A percentile compares a stretch with the other conserved stretches of the same genome.
These are phyloP conservation scores for Ascoidea rubescens DNA, from an alignment of 805 yeast species.

Conservation along the genomic window DNA sequence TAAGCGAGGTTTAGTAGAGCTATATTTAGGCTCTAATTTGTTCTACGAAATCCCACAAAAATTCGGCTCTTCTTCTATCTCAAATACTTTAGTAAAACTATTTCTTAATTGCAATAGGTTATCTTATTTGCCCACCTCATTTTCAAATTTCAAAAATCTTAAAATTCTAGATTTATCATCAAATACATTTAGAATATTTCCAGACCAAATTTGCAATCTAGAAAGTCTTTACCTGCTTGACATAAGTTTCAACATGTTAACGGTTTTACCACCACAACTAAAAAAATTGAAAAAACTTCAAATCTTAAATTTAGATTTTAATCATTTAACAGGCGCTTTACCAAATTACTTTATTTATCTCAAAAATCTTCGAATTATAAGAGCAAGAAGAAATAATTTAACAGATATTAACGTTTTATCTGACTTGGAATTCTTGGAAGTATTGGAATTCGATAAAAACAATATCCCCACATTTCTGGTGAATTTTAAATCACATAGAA, in stretches of 20 bases:
- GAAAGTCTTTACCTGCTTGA: slow-evolving; percentile 51
- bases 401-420: slow-evolving; percentile 29
- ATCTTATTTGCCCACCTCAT: slow-evolving; percentile 42
- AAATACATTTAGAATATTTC: slow-evolving; percentile 48
- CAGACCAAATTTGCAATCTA: slow-evolving; percentile 50
- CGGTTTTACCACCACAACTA: slow-evolving; percentile 43
- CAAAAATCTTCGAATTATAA: slow-evolving; percentile 51
- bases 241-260: slow-evolving; percentile 64
- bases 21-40: slow-evolving; percentile 70
- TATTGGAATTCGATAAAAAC: slow-evolving; percentile 62
- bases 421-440: slow-evolving; percentile 40
- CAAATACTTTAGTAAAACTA: slow-evolving; percentile 39
- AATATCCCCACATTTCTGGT: slow-evolving; percentile 53
- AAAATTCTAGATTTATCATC: slow-evolving; percentile 62
- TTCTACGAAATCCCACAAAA: slow-evolving; percentile 46
- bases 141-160: slow-evolving; percentile 38
- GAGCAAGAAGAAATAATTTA: slow-evolving; percentile 56
- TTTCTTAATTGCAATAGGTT: slow-evolving; percentile 66
- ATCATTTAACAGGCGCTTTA: slow-evolving; percentile 25
- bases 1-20: slow-evolving; percentile 36
- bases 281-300: slow-evolving; percentile 47
- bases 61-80: slow-evolving; percentile 24
- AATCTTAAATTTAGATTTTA: slow-evolving; percentile 61
- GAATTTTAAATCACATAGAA: slow-evolving; percentile 26
- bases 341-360: slow-evolving; percentile 30